Evolutionary conservation across 768 basidiomycete species (phyloP).

Genomic region (Amylocystis lapponica): DNA sequence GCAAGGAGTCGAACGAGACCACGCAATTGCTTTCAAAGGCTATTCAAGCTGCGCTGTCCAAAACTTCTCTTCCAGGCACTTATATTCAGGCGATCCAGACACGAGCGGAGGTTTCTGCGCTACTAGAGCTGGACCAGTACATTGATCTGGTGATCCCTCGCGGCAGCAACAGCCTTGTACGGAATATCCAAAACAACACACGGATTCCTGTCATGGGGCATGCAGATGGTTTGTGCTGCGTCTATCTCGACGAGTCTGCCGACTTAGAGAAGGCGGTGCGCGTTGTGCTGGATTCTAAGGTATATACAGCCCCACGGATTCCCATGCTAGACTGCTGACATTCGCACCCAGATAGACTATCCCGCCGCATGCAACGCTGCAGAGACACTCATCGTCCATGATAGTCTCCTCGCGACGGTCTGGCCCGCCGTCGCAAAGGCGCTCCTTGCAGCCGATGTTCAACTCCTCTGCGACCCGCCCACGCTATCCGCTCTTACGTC

Average conservation of each 20-base stretch:
- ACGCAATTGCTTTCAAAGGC: conserved; percentile 69
- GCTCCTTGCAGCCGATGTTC: conserved; percentile 63
- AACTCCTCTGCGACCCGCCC: conserved; percentile 70
- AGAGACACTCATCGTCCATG: conserved; percentile 87
- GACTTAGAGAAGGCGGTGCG: conserved; percentile 74
- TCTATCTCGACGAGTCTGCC: conserved; percentile 84
- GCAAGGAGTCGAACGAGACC: conserved; percentile 89
- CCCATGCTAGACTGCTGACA: background rate
- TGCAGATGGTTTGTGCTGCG: conserved; percentile 90
- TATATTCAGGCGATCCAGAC: conserved; percentile 94
- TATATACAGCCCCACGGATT: conserved; percentile 25
- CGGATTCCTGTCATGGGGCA: conserved; percentile 98
- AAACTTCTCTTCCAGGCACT: conserved; percentile 65
- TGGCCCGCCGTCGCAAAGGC: conserved; percentile 80
- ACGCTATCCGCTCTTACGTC: conserved; percentile 54
- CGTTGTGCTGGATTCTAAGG: conserved; percentile 88
- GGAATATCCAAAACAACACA: conserved; percentile 82
- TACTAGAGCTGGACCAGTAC: conserved; percentile 83
- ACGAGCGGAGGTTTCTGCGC: conserved; percentile 81
- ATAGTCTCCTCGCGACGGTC: conserved; percentile 57
- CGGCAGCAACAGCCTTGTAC: conserved; percentile 88
- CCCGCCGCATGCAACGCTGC: conserved; percentile 93
- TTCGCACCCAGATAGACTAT: conserved; percentile 66
- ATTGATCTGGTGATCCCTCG: conserved; percentile 97
- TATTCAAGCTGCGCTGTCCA: conserved; percentile 71